A percentile compares a stretch with the other conserved stretches of the same genome.
Evolutionary conservation across 2,329 filamentous ascomycete species (phyloP).

Genomic region (Knufia petricola): DNA sequence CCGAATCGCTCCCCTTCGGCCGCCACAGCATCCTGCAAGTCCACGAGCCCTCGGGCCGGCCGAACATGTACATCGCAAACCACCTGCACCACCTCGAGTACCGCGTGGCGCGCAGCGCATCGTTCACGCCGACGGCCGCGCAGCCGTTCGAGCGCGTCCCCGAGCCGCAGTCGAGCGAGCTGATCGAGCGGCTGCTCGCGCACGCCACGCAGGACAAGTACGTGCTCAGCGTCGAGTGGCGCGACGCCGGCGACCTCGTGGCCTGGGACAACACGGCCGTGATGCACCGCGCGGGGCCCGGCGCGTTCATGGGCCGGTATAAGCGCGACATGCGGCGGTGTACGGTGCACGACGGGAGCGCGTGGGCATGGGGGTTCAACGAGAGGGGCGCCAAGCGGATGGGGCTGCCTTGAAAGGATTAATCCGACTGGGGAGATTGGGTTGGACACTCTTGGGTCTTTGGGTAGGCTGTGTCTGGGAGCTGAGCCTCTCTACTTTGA

Average conservation of each 20-base stretch:
- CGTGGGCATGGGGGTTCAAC: slow-evolving; percentile 37
- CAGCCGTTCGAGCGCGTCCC: slow-evolving; percentile 18
- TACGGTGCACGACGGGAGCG: slow-evolving; percentile 44
- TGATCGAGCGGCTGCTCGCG: slow-evolving; percentile 30
- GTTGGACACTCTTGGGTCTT: no score
- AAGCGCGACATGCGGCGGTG: slow-evolving; percentile 47
- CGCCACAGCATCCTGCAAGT: slow-evolving; percentile 43
- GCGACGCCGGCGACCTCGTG: slow-evolving; percentile 41
- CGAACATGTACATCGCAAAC: slow-evolving; percentile 45
- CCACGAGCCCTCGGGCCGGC: slow-evolving; percentile 43
- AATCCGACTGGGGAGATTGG: no score
- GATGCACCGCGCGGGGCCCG: slow-evolving; percentile 45
- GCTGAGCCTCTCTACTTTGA: no score
- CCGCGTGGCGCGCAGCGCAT: slow-evolving; percentile 7
- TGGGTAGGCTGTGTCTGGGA: no score
- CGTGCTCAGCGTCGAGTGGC: slow-evolving; percentile 40
- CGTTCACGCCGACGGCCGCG: slow-evolving; percentile 9
- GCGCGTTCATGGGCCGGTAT: slow-evolving; percentile 40
- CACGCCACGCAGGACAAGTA: slow-evolving; percentile 43
- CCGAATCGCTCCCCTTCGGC: slow-evolving; percentile 30
- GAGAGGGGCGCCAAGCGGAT: slow-evolving; percentile 24
- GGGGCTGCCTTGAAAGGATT: slow-evolving; percentile 25
- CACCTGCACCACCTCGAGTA: slow-evolving; percentile 45
- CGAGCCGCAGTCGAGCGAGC: slow-evolving; percentile 27
- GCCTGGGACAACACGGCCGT: slow-evolving; percentile 52